These are phyloP conservation scores for Jatropha multifida DNA, from an alignment of 441 rosid genomes.

Conservation along the genomic window DNA sequence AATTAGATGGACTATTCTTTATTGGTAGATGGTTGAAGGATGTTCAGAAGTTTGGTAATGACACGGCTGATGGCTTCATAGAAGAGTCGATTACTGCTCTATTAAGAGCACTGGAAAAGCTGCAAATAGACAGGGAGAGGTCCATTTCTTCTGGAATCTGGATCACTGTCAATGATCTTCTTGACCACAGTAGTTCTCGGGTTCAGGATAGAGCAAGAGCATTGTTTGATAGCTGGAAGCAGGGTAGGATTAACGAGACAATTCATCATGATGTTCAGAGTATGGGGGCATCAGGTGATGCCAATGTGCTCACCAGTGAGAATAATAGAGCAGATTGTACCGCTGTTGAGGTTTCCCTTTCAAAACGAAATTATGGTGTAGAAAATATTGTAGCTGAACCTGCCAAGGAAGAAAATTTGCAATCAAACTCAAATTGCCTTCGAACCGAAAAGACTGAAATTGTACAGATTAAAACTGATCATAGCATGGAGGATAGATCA, in stretches of 20 bases:
- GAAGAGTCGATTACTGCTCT: slow-evolving; percentile 79
- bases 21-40: slow-evolving; percentile 76
- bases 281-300: slow-evolving; percentile 29
- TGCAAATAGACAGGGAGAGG: slow-evolving; percentile 63
- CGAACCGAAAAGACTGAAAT: slow-evolving; percentile 40
- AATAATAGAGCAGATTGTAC: slow-evolving; percentile 39
- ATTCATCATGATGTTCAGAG: slow-evolving; percentile 38
- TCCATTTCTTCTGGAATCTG: slow-evolving; percentile 82
- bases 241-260: slow-evolving; percentile 33
- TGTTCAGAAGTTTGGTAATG: slow-evolving; percentile 49
- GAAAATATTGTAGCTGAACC: slow-evolving; percentile 41
- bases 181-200: slow-evolving; percentile 58
- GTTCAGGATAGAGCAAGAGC: slow-evolving; percentile 76
- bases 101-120: slow-evolving; percentile 70
- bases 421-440: slow-evolving; percentile 38
- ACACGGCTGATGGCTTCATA: slow-evolving; percentile 47
- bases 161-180: slow-evolving; percentile 64
- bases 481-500: slow-evolving; percentile 36
- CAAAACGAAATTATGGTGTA: slow-evolving; percentile 34
- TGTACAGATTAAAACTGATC: slow-evolving; percentile 35
- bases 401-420: slow-evolving; percentile 33
- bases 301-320: slow-evolving; percentile 19
- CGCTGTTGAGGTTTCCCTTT: slow-evolving; percentile 36
- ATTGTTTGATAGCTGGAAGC: slow-evolving; percentile 66
- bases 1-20: slow-evolving; percentile 79